Evolutionary conservation across 2,329 filamentous ascomycete species (phyloP), one percentile per base, ranked within the genome.

Genomic region (Trichocomaceae sp.): DNA sequence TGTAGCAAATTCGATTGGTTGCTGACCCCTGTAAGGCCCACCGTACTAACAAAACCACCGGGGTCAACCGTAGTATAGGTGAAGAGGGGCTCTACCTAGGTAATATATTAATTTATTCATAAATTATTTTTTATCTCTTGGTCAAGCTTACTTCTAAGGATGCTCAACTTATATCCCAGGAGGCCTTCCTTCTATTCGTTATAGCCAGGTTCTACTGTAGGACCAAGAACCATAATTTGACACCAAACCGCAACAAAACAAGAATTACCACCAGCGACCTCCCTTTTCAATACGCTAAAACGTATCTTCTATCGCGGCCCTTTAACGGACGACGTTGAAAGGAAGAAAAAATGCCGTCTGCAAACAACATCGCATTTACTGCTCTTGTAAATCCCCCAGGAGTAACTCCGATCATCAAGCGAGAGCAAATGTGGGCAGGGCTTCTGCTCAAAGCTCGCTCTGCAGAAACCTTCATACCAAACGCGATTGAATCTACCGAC

Each of bases 351-450:
- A 52, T 53, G 51, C 44, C 51, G 17, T 41, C 44, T 19, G 20
- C 66, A 20, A 69, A 69, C 59, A 66, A 71, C 58, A 51, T 71
- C 57, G 69, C 70, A 42, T 72, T 65, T 62, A 73, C 70, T 8
- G 63, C 67, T 2, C 64, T 65, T 2, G 65, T 74, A 59, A 74
- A 74, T 55, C 67, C 70, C 41, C 48, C 66, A 2, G 63, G 62
- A 1, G 58, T 59, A 6, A 61, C 57, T 20, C 66, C 64, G 2
- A 47, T 60, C 3, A 62, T 74, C n/a, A 66, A 63, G 2, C 50
- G 45, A n/a, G 54, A 61, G 1, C 69, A 74, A 61, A 58, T 74
- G 47, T 74, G 71, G 71, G 59, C 63, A 1, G 69, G 67, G 72
- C 39, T 69, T 1, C 58, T 62, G 17, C 56, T 64, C 20, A 69